A percentile compares a stretch with the other conserved stretches of the same genome.
Evolutionary conservation across 768 basidiomycete genomes (phyloP).

Genomic region (Tylopilus rubrobrunneus): DNA sequence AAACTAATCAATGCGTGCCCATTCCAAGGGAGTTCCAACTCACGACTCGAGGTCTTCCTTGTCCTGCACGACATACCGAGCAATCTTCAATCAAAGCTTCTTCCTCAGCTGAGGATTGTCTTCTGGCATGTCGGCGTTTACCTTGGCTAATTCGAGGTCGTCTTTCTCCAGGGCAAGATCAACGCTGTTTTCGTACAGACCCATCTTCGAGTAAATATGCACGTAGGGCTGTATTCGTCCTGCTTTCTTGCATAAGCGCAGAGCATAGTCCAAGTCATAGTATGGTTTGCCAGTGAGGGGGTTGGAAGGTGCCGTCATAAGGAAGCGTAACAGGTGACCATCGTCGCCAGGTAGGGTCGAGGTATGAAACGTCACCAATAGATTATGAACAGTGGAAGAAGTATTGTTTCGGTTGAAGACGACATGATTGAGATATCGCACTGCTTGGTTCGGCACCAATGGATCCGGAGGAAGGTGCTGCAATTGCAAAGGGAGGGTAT

Average conservation of each 20-base stretch:
- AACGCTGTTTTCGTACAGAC: constrained; percentile 92
- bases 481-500: constrained; percentile 84
- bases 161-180: constrained; percentile 93
- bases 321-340: constrained; percentile 75
- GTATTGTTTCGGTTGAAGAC: constrained; percentile 79
- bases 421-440: constrained; percentile 83
- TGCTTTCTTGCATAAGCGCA: constrained; percentile 84
- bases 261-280: constrained; percentile 95
- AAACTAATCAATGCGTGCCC: neutral
- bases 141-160: constrained; percentile 91
- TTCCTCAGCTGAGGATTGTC: constrained; percentile 84
- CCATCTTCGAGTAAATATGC: constrained; percentile 97
- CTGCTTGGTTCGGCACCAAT: constrained; percentile 76
- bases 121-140: constrained; percentile 92
- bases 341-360: constrained; percentile 57
- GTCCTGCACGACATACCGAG: constrained; percentile 97
- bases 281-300: constrained; percentile 83
- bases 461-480: constrained; percentile 76
- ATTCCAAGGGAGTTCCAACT: constrained; percentile 31
- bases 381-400: constrained; percentile 88
- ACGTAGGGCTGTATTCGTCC: constrained; percentile 86
- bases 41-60: constrained; percentile 98
- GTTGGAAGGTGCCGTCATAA: constrained; percentile 76
- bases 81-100: constrained; percentile 97
- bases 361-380: constrained; percentile 84